Evolutionary conservation across 1,139 yeast species (phyloP).

Genomic region (Magnusiomyces fungicola): DNA sequence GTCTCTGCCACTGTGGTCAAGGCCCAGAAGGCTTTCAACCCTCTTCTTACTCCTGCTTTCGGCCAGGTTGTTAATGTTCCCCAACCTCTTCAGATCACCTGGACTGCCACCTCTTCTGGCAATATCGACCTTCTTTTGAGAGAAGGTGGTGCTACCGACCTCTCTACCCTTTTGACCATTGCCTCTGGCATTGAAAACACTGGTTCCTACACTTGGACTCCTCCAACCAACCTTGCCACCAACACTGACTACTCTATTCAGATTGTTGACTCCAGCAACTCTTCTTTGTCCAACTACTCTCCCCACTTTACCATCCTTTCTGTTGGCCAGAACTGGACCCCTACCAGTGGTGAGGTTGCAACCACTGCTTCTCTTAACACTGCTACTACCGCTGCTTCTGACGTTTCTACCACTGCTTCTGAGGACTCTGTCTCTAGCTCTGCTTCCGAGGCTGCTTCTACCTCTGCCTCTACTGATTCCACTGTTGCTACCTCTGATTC

Average conservation of each 20-base stretch:
- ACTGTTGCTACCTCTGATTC: constrained; percentile 12
- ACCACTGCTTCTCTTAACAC: constrained; percentile 22
- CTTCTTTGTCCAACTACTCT: constrained; percentile 23
- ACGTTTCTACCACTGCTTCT: constrained; percentile 14
- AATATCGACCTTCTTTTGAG: constrained; percentile 28
- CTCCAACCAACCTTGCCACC: constrained; percentile 22
- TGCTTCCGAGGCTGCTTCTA: constrained; percentile 17
- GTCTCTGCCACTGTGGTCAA: constrained; percentile 19
- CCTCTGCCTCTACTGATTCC: constrained; percentile 17
- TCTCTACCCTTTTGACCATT: constrained; percentile 24
- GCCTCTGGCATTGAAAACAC: constrained; percentile 27
- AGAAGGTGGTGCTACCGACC: constrained; percentile 24
- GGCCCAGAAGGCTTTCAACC: constrained; percentile 18
- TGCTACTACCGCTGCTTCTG: constrained; percentile 16
- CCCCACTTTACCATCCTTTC: constrained; percentile 30
- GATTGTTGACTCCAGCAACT: constrained; percentile 18
- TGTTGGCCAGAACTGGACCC: constrained; percentile 22
- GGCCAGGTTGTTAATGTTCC: constrained; percentile 28
- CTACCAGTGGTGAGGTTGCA: constrained; percentile 15
- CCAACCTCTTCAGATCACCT: constrained; percentile 21
- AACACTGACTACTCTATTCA: constrained; percentile 32
- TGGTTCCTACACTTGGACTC: constrained; percentile 28
- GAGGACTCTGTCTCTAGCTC: constrained; percentile 12
- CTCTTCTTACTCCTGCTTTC: constrained; percentile 25
- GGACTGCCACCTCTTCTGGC: constrained; percentile 27